phyloP scores from a whole-genome alignment of 2,329 filamentous ascomycete species.

The Fusarium bulbicola region DNA sequence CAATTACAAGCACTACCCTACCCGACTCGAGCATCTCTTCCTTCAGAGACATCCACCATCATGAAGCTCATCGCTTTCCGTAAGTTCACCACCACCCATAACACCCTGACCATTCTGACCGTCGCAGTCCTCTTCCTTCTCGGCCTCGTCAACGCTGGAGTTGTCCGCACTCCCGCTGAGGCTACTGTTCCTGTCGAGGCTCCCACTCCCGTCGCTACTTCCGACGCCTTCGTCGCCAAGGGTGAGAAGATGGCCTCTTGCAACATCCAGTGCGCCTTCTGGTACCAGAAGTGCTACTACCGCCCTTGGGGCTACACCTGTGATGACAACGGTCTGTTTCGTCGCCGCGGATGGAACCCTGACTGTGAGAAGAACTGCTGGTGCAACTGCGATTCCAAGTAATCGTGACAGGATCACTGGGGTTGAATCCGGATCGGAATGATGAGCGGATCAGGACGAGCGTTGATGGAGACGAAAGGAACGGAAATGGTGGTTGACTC shows the following conservation, averaged over 20 bases:
- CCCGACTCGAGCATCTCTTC: not conserved
- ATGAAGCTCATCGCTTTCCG: constrained; percentile 9
- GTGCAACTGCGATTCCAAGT: constrained; percentile 14
- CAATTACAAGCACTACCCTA: not conserved
- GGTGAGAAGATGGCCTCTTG: not conserved
- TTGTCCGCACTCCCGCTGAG: not conserved
- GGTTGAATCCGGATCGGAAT: no score
- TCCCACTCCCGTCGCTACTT: not conserved
- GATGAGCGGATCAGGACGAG: not conserved
- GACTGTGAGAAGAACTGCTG: constrained; percentile 12
- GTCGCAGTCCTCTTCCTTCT: not conserved
- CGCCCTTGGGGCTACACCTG: constrained; percentile 13
- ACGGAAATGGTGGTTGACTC: not conserved
- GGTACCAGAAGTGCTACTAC: constrained; percentile 7
- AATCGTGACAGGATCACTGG: not conserved
- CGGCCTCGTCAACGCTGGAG: not conserved
- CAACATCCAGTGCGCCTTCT: not conserved
- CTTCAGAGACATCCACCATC: not conserved
- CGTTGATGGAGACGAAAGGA: not conserved
- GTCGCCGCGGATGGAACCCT: constrained; percentile 2
- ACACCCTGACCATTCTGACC: not conserved
- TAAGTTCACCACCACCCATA: not conserved
- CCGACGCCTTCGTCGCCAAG: not conserved
- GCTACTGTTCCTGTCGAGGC: not conserved
- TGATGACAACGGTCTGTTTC: not conserved